Conservation (phyloP, 805 yeast genomes). For the Candida coleopterorum region DNA sequence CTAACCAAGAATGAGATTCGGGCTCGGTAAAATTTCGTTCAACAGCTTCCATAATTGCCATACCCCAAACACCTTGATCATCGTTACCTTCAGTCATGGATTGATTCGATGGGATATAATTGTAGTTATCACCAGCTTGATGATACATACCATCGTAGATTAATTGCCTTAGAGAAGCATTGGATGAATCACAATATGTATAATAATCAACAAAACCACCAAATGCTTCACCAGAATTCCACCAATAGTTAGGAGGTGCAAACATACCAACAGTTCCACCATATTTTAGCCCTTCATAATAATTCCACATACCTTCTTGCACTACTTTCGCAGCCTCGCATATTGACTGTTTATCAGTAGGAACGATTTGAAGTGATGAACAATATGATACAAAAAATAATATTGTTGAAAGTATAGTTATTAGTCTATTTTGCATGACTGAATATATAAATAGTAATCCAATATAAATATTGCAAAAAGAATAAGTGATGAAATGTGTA, state of each 20-base stretch:
- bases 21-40: slow-evolving; percentile 41
- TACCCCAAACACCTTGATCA: slow-evolving; percentile 52
- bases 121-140: slow-evolving; percentile 37
- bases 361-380: slow-evolving; percentile 33
- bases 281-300: slow-evolving; percentile 35
- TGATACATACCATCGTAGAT: slow-evolving; percentile 38
- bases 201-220: slow-evolving; percentile 42
- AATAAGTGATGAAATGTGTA: not conserved
- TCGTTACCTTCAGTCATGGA: slow-evolving; percentile 46
- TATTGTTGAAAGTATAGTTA: not conserved
- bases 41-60: slow-evolving; percentile 43
- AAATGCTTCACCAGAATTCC: slow-evolving; percentile 51
- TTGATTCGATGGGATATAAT: slow-evolving; percentile 44
- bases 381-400: not conserved
- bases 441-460: too few relatives aligned
- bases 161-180: slow-evolving; percentile 23
- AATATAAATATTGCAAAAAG: too few relatives aligned
- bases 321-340: slow-evolving; percentile 36
- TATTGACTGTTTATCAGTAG: slow-evolving; percentile 30
- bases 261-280: slow-evolving; percentile 49
- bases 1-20: slow-evolving; percentile 76
- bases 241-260: slow-evolving; percentile 45
- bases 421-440: not conserved
- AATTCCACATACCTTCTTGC: slow-evolving; percentile 39
- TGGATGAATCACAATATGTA: slow-evolving; percentile 32